A percentile compares a stretch with the other conserved stretches of the same genome.
Conservation (phyloP, 176 grass and related monocot species). For the Eragrostis nindensis region DNA sequence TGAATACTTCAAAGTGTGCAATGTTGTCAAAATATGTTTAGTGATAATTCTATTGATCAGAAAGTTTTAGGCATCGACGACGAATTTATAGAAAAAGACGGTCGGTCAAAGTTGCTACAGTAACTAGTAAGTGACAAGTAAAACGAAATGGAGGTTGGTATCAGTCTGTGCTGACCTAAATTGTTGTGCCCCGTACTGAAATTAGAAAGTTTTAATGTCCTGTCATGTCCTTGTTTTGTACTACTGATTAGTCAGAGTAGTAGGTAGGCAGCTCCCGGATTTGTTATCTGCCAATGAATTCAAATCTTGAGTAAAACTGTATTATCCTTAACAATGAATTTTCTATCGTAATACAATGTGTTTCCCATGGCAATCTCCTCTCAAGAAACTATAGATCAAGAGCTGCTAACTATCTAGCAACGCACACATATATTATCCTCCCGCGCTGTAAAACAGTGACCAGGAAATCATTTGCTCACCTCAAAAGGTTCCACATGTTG, state of each 20-base stretch:
- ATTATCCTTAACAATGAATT: slow-evolving; percentile 1
- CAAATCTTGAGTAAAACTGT: not conserved
- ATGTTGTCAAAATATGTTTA: too few relatives aligned
- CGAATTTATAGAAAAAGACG: too few relatives aligned
- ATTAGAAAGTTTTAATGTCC: not conserved
- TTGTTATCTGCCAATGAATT: not conserved
- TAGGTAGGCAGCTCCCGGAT: not conserved
- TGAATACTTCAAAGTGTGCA: too few relatives aligned
- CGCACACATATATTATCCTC: not conserved
- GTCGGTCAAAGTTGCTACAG: too few relatives aligned
- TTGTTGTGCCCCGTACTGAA: slow-evolving; percentile 22
- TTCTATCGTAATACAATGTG: not conserved
- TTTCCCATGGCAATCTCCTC: not conserved
- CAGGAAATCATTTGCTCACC: not conserved
- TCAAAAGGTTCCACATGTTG: not conserved
- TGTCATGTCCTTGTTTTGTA: slow-evolving; percentile 37
- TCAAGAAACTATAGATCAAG: not conserved
- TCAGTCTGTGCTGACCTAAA: not conserved
- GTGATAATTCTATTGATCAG: too few relatives aligned
- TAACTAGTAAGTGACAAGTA: too few relatives aligned
- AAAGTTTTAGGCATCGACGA: too few relatives aligned
- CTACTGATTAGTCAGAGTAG: not conserved
- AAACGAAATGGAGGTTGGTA: too few relatives aligned
- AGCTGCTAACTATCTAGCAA: not conserved
- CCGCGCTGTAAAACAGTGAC: not conserved